A percentile compares a stretch with the other conserved stretches of the same genome.
These are phyloP conservation scores for Candida railenensis DNA, from an alignment of 805 yeast genomes.

Conservation along the genomic window DNA sequence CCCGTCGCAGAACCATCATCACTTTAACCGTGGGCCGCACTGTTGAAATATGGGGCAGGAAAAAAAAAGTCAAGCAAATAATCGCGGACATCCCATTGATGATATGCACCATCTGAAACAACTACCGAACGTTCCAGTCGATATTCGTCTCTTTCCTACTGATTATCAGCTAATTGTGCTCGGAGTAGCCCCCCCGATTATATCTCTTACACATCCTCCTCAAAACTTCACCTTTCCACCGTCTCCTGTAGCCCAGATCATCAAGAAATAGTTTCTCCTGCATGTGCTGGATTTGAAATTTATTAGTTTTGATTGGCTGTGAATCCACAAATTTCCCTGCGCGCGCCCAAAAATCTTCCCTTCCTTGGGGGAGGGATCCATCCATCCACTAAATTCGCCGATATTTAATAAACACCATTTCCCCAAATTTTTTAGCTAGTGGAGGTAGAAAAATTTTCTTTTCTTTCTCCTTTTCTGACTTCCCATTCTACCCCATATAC, in stretches of 20 bases:
- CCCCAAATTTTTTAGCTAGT: not conserved
- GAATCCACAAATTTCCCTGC: conserved; percentile 1
- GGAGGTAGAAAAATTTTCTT: not conserved
- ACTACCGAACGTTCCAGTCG: no score
- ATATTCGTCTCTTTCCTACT: no score
- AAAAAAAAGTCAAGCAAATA: not conserved
- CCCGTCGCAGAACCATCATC: not conserved
- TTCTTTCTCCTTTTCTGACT: not conserved
- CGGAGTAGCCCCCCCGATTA: no score
- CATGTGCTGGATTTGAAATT: conserved; percentile 17
- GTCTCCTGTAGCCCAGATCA: no score
- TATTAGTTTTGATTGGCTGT: conserved; percentile 22
- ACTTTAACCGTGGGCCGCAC: not conserved
- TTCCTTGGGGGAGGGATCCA: not conserved
- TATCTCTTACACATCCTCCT: no score
- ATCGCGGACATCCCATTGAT: not conserved
- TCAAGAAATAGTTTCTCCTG: no score
- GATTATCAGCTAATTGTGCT: no score
- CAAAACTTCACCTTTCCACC: no score
- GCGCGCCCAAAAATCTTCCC: conserved; percentile 1
- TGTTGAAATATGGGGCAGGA: not conserved
- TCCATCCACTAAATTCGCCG: conserved; percentile 2
- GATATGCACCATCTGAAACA: no score
- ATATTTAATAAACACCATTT: conserved; percentile 1
- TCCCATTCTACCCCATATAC: not conserved